A percentile compares a stretch with the other conserved stretches of the same genome.
These are phyloP conservation scores for Grigorovia jiainica DNA, from an alignment of 805 yeast genomes.

Conservation along the genomic window DNA sequence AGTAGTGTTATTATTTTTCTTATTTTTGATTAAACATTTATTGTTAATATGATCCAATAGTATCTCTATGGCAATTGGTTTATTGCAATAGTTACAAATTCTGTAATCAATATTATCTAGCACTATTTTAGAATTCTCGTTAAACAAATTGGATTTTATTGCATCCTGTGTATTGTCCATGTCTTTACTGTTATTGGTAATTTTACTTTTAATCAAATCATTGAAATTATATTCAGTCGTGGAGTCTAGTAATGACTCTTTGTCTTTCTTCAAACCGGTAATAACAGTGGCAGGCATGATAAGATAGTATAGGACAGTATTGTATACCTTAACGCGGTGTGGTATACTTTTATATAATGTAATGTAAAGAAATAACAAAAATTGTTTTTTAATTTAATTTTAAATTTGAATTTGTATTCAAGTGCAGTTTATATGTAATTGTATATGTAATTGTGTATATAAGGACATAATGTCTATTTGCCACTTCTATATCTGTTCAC, in stretches of 20 bases:
- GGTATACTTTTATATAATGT: no score
- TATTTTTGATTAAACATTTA: conserved; percentile 10
- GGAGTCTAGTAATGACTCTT: background rate
- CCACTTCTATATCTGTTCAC: background rate
- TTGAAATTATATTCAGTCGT: background rate
- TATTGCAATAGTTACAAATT: conserved; percentile 26
- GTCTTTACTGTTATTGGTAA: background rate
- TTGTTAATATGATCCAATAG: conserved; percentile 24
- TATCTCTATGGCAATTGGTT: conserved; percentile 21
- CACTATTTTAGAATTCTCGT: conserved; percentile 14
- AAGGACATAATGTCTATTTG: no score
- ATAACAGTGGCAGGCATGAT: background rate
- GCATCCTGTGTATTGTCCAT: no score
- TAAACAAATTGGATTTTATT: conserved; percentile 16
- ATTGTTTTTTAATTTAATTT: no score
- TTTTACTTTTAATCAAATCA: background rate
- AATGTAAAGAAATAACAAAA: no score
- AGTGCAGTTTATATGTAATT: no score
- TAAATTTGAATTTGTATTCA: no score
- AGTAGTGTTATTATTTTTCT: background rate
- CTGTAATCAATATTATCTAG: conserved; percentile 11
- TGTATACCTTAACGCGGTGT: no score
- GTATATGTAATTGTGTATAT: no score
- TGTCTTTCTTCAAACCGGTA: background rate
- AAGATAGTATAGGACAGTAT: no score